phyloP scores from a whole-genome alignment of 495 filamentous ascomycete species.

The Cercophora newfieldiana region DNA sequence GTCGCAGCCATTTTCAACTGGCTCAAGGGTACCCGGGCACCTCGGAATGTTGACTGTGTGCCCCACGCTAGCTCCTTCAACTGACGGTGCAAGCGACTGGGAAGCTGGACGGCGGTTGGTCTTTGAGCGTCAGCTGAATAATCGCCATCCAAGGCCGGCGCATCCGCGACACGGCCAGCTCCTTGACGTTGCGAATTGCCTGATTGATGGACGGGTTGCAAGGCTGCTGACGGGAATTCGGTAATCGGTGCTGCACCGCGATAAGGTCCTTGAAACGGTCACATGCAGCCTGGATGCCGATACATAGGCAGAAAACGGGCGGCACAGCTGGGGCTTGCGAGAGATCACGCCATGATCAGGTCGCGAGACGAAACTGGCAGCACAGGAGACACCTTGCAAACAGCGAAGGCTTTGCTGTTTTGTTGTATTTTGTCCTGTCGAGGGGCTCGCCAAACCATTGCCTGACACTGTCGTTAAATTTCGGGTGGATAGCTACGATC shows the following conservation, averaged over 20 bases:
- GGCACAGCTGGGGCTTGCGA: not conserved
- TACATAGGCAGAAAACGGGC: not conserved
- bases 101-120: not conserved
- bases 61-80: not conserved
- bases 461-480: constrained; percentile 7
- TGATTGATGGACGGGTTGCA: not conserved
- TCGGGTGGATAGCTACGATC: constrained; percentile 4
- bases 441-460: constrained; percentile 7
- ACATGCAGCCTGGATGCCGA: not conserved
- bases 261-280: not conserved
- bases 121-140: constrained; percentile 1
- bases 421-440: not conserved
- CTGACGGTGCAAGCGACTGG: not conserved
- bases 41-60: not conserved
- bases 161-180: not conserved
- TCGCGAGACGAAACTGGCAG: not conserved
- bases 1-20: not conserved
- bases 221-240: not conserved
- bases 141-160: not conserved
- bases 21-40: not conserved
- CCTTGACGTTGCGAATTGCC: not conserved
- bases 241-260: not conserved
- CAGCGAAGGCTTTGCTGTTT: not conserved
- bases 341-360: constrained; percentile 1
- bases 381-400: not conserved